Evolutionary conservation across 352 stramenopile species (phyloP).

Genomic region (Phytopythium mirpurense): DNA sequence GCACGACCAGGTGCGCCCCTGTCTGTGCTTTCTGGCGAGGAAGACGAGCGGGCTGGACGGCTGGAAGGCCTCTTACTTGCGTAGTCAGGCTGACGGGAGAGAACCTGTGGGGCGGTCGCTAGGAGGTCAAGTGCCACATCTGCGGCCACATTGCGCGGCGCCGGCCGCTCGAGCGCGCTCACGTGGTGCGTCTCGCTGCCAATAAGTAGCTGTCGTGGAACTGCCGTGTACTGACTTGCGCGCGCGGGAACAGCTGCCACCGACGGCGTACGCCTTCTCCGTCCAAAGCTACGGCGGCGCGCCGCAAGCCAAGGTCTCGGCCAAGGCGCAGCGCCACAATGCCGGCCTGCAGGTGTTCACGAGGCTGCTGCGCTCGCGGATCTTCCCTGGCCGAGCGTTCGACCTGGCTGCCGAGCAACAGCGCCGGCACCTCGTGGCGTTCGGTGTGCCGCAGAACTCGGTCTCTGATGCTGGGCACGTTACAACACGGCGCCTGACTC

Average conservation of each 20-base stretch:
- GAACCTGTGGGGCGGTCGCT: no score
- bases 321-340: conserved; percentile 17
- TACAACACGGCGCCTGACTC: conserved; percentile 5
- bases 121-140: conserved; percentile 5
- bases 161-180: conserved; percentile 6
- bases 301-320: conserved; percentile 13
- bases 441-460: conserved; percentile 29
- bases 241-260: conserved; percentile 27
- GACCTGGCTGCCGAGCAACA: conserved; percentile 30
- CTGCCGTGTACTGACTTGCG: no score
- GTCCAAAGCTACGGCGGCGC: conserved; percentile 48
- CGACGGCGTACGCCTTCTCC: conserved; percentile 36
- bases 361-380: conserved; percentile 38
- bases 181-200: neutral
- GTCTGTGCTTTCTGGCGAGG: neutral
- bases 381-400: conserved; percentile 27
- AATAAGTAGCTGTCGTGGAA: no score
- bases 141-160: conserved; percentile 5
- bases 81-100: neutral
- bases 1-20: conserved; percentile 26
- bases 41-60: neutral
- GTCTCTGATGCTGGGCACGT: neutral
- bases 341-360: conserved; percentile 43
- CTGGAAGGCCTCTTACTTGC: neutral
- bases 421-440: conserved; percentile 53